These are phyloP conservation scores for Tinospora cordifolia DNA, from an alignment of 164 flowering plant species.

Conservation along the genomic window DNA sequence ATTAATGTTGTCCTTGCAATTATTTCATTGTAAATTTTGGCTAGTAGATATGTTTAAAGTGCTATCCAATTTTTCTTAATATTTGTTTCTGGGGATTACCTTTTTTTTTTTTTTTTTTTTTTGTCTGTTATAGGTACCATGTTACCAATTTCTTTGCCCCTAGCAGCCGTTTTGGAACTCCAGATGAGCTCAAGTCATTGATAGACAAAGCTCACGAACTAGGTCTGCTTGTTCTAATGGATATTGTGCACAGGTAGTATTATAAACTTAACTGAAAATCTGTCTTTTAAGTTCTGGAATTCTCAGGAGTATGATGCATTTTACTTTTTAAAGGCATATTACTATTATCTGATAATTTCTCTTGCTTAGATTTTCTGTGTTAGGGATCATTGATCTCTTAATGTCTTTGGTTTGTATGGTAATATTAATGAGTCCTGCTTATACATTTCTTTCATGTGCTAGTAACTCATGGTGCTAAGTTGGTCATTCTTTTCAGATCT, in stretches of 20 bases:
- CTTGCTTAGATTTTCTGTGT: no score
- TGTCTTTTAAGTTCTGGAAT: not conserved
- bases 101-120: slow-evolving; percentile 11
- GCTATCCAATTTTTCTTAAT: not conserved
- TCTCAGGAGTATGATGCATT: not conserved
- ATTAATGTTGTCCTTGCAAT: not conserved
- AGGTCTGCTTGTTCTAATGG: slow-evolving; percentile 96
- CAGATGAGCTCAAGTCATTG: slow-evolving; percentile 94
- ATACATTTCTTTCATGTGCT: not conserved
- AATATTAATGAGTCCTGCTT: no score
- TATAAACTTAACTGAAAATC: not conserved
- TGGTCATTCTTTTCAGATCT: not conserved
- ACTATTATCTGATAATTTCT: not conserved
- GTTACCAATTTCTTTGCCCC: slow-evolving; percentile 98
- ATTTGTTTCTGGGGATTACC: not conserved
- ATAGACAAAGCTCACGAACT: slow-evolving; percentile 97
- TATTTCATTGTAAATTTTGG: not conserved
- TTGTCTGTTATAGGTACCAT: slow-evolving; percentile 64
- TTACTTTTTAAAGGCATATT: not conserved
- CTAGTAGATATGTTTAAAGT: not conserved
- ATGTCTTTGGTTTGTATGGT: no score
- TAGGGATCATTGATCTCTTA: no score
- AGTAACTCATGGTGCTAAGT: not conserved
- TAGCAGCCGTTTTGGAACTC: slow-evolving; percentile 97
- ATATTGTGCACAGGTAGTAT: slow-evolving; percentile 91